phyloP scores from a whole-genome alignment of 371 early-diverging fungal species.

The Mortierella sp. region DNA sequence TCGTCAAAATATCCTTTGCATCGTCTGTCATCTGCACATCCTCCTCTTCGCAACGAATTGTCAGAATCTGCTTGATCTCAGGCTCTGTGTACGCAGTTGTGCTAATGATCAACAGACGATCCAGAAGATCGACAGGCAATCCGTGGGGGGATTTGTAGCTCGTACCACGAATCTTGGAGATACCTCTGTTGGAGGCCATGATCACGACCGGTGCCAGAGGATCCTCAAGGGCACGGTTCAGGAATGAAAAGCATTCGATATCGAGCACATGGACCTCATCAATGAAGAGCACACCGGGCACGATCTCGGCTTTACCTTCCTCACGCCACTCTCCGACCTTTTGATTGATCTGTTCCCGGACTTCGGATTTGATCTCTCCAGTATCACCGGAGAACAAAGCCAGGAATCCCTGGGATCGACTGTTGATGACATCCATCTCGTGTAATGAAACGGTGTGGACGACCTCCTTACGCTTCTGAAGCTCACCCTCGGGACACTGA shows the following conservation, averaged over 20 bases:
- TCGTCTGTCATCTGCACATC: constrained; percentile 97
- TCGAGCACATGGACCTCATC: constrained; percentile 99
- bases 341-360: constrained; percentile 97
- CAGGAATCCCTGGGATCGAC: constrained; percentile 95
- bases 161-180: constrained; percentile 94
- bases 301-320: constrained; percentile 98
- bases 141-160: constrained; percentile 95
- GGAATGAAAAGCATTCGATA: constrained; percentile 98
- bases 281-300: constrained; percentile 98
- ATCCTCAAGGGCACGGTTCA: constrained; percentile 97
- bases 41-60: constrained; percentile 94
- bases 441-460: constrained; percentile 98
- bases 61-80: constrained; percentile 93
- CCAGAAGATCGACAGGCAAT: constrained; percentile 97
- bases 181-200: constrained; percentile 98
- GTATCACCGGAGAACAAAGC: constrained; percentile 98
- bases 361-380: constrained; percentile 97
- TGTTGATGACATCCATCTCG: constrained; percentile 99
- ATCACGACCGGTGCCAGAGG: constrained; percentile 97
- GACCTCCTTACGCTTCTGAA: constrained; percentile 95
- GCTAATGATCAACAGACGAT: constrained; percentile 93
- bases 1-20: constrained; percentile 89
- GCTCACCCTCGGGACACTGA: constrained; percentile 99
- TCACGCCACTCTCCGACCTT: constrained; percentile 99
- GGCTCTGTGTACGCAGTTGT: constrained; percentile 87